Conservation (phyloP, 2,329 filamentous ascomycete genomes). For the Sporothrix variecibatus region DNA sequence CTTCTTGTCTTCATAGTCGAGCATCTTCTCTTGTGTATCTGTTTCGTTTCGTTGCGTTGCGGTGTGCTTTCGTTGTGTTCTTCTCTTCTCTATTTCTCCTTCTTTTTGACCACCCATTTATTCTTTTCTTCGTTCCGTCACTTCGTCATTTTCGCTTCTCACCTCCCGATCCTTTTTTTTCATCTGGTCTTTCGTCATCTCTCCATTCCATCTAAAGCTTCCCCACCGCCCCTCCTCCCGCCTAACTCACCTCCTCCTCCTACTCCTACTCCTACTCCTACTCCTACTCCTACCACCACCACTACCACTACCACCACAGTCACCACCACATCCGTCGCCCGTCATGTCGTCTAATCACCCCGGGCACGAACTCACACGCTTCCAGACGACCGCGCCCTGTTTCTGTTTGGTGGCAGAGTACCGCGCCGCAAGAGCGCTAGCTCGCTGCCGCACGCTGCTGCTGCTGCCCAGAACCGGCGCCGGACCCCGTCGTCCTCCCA, state of each 20-base stretch:
- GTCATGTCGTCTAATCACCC: constrained; percentile 25
- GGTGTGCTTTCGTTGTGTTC: background rate
- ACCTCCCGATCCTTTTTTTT: constrained; percentile 9
- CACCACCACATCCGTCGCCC: constrained; percentile 14
- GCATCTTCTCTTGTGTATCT: background rate
- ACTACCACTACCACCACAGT: background rate
- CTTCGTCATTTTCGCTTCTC: background rate
- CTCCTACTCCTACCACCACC: background rate
- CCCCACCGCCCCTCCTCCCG: constrained; percentile 11
- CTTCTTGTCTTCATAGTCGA: background rate
- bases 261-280: background rate
- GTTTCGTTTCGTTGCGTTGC: background rate
- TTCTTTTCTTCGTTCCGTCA: background rate
- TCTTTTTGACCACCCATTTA: background rate
- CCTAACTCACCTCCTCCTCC: too few species aligned
- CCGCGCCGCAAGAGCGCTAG: constrained; percentile 28
- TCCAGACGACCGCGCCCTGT: constrained; percentile 28
- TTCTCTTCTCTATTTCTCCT: background rate
- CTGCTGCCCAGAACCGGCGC: constrained; percentile 6
- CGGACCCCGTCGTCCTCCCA: constrained; percentile 1
- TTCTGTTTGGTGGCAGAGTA: constrained; percentile 1
- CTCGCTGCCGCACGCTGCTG: constrained; percentile 16
- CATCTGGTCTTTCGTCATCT: constrained; percentile 14
- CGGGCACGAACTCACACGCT: constrained; percentile 30
- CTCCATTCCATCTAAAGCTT: background rate